Base-by-base conservation (phyloP, 345 rosid genomes). In the Ailanthus altissimus region DNA sequence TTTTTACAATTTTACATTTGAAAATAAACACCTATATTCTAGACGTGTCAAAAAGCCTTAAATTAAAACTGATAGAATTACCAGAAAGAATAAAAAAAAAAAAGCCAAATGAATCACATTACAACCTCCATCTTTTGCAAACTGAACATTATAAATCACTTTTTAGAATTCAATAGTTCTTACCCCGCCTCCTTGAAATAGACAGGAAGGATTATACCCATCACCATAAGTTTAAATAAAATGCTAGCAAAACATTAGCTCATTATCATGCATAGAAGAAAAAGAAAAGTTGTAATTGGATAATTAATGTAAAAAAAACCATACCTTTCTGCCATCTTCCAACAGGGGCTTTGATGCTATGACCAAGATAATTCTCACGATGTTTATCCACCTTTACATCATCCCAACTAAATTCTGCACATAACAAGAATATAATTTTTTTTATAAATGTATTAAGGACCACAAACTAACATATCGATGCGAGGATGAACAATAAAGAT, bases 311-410 rank as follows among this genome's bases (percentile, higher is more conserved):
- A 26, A 46, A 65, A 74, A 71, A 60, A 67, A 56, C 21, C 58
- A 9, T 80, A 92, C 99, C 98, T 92, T 92, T 96, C 79, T 93
- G 98, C 97, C 98, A 96, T 87, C 99, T 87, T 67, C 99, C 99
- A 80, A 93, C 97, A 64, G 99, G 93, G 5, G 98, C 99, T 85
- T 92, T 93, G 83, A 95, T 16, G 77, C 99, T 95, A 80, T 95
- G 97, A 78, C 99, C 98, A 45, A 92, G 81, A 84, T 89, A 96
- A 81, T 96, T 96, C 91, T 96, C 99, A 26, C 97, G 81, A 78
- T 92, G 90, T 77, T 94, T 94, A 80, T 94, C 98, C 42, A 80
- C 97, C 84, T 92, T 94, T 62, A 94, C 98, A 51, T 94, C 98
- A 20, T 94, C 97, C 98, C 97, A 94, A 50, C 81, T 90, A 76